These are phyloP conservation scores for Umbelopsis ramanniana DNA, from an alignment of 192 early-diverging fungal genomes.

Conservation along the genomic window DNA sequence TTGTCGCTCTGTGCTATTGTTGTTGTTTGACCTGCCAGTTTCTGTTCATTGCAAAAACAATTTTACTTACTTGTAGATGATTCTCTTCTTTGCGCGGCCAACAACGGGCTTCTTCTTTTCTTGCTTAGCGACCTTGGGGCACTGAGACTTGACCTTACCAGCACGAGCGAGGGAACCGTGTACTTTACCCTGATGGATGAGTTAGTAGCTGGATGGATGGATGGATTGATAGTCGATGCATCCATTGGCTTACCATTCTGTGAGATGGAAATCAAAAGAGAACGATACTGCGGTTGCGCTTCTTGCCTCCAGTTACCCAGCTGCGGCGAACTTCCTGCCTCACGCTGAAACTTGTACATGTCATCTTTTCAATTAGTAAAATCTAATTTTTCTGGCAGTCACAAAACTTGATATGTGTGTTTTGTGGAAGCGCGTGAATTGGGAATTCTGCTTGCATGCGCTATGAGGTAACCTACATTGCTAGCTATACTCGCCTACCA, in stretches of 20 bases:
- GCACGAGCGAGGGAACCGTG: slow-evolving; percentile 99
- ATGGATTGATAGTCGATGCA: slow-evolving; percentile 25
- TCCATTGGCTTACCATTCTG: neutral
- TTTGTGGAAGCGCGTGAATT: no score
- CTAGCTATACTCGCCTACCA: neutral
- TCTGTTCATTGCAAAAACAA: neutral
- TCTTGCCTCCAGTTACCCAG: neutral
- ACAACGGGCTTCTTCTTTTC: slow-evolving; percentile 94
- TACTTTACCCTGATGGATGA: slow-evolving; percentile 90
- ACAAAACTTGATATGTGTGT: no score
- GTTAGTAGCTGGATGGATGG: slow-evolving; percentile 45
- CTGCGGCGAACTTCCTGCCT: neutral
- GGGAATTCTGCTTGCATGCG: no score
- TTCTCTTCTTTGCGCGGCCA: slow-evolving; percentile 96
- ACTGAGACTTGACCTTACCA: slow-evolving; percentile 99
- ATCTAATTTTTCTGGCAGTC: no score
- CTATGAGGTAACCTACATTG: neutral
- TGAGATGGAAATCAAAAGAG: slow-evolving; percentile 10
- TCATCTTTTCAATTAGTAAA: no score
- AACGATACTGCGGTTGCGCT: neutral
- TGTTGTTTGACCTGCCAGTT: neutral
- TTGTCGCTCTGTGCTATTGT: no score
- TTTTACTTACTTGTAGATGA: slow-evolving; percentile 76
- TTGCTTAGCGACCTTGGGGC: slow-evolving; percentile 96
- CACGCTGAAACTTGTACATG: no score